Conservation (phyloP, 306 rosid genomes). For the Trifolium dubium region DNA sequence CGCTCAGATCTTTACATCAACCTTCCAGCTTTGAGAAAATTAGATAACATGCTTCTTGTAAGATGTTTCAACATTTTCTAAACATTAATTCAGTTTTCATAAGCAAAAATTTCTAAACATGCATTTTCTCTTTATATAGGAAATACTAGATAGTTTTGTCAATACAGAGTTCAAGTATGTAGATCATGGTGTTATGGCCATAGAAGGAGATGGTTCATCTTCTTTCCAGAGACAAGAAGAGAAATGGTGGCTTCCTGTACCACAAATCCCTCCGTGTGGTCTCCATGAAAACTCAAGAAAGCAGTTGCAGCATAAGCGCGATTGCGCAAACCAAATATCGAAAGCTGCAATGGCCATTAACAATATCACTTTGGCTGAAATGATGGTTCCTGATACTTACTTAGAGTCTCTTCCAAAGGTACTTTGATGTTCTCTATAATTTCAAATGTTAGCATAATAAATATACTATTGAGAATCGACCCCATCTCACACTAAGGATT, state of each 20-base stretch:
- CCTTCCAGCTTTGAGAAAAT: constrained; percentile 83
- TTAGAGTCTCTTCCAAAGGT: constrained; percentile 96
- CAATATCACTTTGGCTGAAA: constrained; percentile 71
- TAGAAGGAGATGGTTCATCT: constrained; percentile 66
- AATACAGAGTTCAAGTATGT: constrained; percentile 81
- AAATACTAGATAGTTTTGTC: constrained; percentile 71
- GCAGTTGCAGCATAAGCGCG: constrained; percentile 85
- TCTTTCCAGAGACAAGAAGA: constrained; percentile 84
- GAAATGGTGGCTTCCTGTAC: constrained; percentile 98
- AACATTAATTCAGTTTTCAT: constrained; percentile 11
- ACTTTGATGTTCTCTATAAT: constrained; percentile 11
- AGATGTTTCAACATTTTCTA: constrained; percentile 40
- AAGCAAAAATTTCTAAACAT: constrained; percentile 32
- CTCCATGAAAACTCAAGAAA: constrained; percentile 69
- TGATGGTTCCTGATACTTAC: constrained; percentile 73
- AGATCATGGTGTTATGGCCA: constrained; percentile 76
- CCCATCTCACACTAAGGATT: neutral
- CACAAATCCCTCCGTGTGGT: constrained; percentile 85
- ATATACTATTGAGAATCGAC: neutral
- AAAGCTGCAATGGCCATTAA: constrained; percentile 95
- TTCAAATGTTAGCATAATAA: neutral
- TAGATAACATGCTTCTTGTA: constrained; percentile 97
- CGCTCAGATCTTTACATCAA: constrained; percentile 91
- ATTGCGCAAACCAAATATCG: constrained; percentile 74
- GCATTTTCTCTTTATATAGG: constrained; percentile 53